Evolutionary conservation across 805 yeast genomes (phyloP).

Genomic region (Saccharomyces kudriavzevii): DNA sequence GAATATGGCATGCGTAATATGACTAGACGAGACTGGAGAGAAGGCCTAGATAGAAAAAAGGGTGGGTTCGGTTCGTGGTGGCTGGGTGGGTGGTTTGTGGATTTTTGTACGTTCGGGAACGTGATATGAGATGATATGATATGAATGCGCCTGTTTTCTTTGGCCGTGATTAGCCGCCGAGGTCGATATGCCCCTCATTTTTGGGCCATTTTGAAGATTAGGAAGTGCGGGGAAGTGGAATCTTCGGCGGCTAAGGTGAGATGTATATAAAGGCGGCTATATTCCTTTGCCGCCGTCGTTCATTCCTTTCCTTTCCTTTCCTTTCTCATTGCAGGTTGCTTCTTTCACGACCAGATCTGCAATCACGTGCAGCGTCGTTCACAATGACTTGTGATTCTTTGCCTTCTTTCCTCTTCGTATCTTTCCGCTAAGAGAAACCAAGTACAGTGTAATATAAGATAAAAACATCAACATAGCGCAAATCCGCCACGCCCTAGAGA

Average conservation of each 20-base stretch:
- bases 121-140: too few species aligned
- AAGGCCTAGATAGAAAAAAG: background rate
- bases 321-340: background rate
- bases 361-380: background rate
- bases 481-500: too few species aligned
- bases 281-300: background rate
- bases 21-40: too few species aligned
- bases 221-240: background rate
- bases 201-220: background rate
- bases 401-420: background rate
- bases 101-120: too few species aligned
- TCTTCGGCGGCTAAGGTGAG: background rate
- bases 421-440: background rate
- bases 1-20: background rate
- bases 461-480: background rate
- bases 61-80: background rate
- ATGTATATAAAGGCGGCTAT: background rate
- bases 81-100: background rate
- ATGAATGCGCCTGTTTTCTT: background rate
- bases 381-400: background rate
- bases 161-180: background rate
- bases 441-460: background rate
- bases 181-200: background rate
- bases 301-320: background rate
- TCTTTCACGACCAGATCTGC: background rate